Evolutionary conservation across 1,284 basidiomycete genomes (phyloP), one percentile per base, ranked within the genome.

Genomic region (Prillingera fragicola): DNA sequence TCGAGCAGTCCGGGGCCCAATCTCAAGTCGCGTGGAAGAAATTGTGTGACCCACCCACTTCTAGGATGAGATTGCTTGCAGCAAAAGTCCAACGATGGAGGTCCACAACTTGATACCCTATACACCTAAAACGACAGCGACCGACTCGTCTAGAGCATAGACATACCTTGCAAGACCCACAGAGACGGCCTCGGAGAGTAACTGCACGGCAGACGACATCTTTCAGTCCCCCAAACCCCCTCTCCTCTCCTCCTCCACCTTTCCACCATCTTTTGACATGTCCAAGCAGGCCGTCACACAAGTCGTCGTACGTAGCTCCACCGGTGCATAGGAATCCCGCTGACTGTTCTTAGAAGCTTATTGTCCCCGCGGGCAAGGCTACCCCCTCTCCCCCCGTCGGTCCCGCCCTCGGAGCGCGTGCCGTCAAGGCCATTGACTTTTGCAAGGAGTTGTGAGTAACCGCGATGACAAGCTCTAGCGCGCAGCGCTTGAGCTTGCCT

Each of bases 391-490:
- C 94, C 36, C 94, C 94, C 15, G 87, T 98, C 41, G 95, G 94
- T 59, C 94, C 95, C 42, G 92, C 92, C 17, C 81, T 97, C 41
- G 95, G 95, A 76, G 92, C 95, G 55, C 84, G 90, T 65, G 95
- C 95, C 62, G 91, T 99, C 56, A 97, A 97, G 74, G 94, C 92
- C 15, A 98, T 98, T 84, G 95, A 99, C 75, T 99, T 98, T 69
- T 95, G 91, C 77, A 98, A 97, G 70, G 90, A 94, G 69, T 95
- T 71, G 70, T 70, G 46, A 55, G 65, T 65, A 10, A 5, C 54
- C 40, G 34, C 41, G 43, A 5, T 25, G 38, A 26, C 14, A 19
- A 17, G 14, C 14, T 22, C 9, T 40, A 23, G 29, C 25, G 17
- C n/a, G 7, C 18, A 29, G 29, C 14, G 22, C 12, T 17, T 5